These are phyloP conservation scores for Cladophialophora carrionii DNA, from an alignment of 2,329 filamentous ascomycete species.

Conservation along the genomic window DNA sequence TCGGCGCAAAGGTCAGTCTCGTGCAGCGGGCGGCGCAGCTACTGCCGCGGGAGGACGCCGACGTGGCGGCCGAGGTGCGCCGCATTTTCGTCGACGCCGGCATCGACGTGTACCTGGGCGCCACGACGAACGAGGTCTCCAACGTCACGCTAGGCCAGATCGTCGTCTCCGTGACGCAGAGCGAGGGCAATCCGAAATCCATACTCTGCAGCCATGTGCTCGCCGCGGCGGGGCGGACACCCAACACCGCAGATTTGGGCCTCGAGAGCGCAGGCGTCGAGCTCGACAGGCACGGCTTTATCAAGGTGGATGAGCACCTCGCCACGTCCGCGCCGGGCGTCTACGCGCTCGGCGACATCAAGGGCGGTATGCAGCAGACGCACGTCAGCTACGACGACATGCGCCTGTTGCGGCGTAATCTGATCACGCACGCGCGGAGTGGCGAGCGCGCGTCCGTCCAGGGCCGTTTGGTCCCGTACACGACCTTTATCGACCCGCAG, in stretches of 20 bases:
- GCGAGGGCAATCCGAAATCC: conserved; percentile 36
- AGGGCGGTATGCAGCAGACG: conserved; percentile 59
- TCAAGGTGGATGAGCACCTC: conserved; percentile 52
- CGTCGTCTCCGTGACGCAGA: conserved; percentile 30
- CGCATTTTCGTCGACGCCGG: conserved; percentile 54
- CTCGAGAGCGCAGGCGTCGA: conserved; percentile 49
- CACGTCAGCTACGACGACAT: conserved; percentile 62
- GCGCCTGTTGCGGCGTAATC: conserved; percentile 55
- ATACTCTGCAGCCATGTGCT: conserved; percentile 54
- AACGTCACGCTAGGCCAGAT: conserved; percentile 39
- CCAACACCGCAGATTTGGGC: conserved; percentile 55
- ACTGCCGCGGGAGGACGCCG: conserved; percentile 54
- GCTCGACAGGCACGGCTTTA: conserved; percentile 49
- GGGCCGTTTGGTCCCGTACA: conserved; percentile 51
- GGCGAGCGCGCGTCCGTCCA: conserved; percentile 38
- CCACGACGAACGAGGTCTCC: conserved; percentile 39
- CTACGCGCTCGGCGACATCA: conserved; percentile 58
- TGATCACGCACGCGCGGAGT: conserved; percentile 42
- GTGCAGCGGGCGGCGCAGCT: conserved; percentile 52
- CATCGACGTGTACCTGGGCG: conserved; percentile 49
- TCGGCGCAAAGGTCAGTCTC: conserved; percentile 56
- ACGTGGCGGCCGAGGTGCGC: conserved; percentile 51
- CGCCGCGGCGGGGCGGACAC: conserved; percentile 54
- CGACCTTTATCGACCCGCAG: conserved; percentile 60
- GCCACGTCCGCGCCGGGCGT: conserved; percentile 50